These are phyloP conservation scores for peach (Prunus persica) DNA, from an alignment of 306 rosid species.

Conservation along the genomic window Prunus_persica_NCBIv2 NC_034010.1:19671001-19671500, in stretches of 20 bases:
- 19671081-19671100: constrained; percentile 16
- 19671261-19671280: too few relatives aligned
- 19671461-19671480: too few relatives aligned
- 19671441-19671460: too few relatives aligned
- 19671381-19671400: too few relatives aligned
- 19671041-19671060: constrained; percentile 46
- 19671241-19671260: background rate
- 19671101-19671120: constrained; percentile 7
- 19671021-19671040: constrained; percentile 25
- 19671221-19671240: background rate
- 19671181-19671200: background rate
- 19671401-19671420: too few relatives aligned
- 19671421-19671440: too few relatives aligned
- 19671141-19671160: constrained; percentile 11
- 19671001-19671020: constrained; percentile 6
- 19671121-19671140: constrained; percentile 18
- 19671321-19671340: too few relatives aligned
- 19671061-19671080: constrained; percentile 19
- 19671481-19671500: too few relatives aligned
- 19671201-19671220: background rate
- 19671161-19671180: background rate
- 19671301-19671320: too few relatives aligned
- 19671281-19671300: too few relatives aligned
- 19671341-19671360: too few relatives aligned
- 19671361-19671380: too few relatives aligned